A percentile compares a stretch with the other conserved stretches of the same genome.
Conservation (phyloP, 108 stramenopile species). For the Nannochloropsis gaditana region DNA sequence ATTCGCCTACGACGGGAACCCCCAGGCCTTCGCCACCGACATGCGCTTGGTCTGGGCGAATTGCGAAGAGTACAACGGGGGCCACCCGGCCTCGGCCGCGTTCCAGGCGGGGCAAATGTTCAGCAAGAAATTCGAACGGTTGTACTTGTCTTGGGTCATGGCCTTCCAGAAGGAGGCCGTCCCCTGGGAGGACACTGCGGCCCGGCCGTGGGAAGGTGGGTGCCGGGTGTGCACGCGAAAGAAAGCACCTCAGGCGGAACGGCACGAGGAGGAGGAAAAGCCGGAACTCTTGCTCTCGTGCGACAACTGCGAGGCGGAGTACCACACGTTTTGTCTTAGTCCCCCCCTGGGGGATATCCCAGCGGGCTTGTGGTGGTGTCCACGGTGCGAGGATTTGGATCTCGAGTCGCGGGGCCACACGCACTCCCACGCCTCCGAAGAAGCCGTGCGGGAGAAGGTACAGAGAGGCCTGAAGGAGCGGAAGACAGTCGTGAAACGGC, state of each 20-base stretch:
- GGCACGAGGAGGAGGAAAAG: neutral
- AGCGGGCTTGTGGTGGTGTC: constrained; percentile 43
- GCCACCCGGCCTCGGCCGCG: neutral
- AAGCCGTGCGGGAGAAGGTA: constrained; percentile 26
- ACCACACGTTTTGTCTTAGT: constrained; percentile 31
- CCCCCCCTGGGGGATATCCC: constrained; percentile 21
- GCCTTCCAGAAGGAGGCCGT: constrained; percentile 21
- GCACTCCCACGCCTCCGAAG: neutral
- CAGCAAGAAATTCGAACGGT: constrained; percentile 24
- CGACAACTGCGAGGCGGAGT: constrained; percentile 47
- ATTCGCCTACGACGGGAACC: constrained; percentile 18
- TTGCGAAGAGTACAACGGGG: constrained; percentile 32
- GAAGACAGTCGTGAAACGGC: constrained; percentile 16
- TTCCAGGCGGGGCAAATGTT: constrained; percentile 22
- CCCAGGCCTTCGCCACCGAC: constrained; percentile 21
- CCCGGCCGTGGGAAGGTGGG: constrained; percentile 30
- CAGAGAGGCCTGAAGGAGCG: neutral
- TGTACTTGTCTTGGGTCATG: constrained; percentile 34
- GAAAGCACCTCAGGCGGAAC: neutral
- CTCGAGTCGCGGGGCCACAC: neutral
- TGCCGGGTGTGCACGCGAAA: constrained; percentile 24
- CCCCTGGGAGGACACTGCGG: constrained; percentile 19
- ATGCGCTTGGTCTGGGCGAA: constrained; percentile 37
- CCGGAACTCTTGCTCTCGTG: constrained; percentile 29
- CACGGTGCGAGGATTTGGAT: constrained; percentile 30